phyloP scores from a whole-genome alignment of 208 protist species.

The Plasmodiophora brassicae region DNA sequence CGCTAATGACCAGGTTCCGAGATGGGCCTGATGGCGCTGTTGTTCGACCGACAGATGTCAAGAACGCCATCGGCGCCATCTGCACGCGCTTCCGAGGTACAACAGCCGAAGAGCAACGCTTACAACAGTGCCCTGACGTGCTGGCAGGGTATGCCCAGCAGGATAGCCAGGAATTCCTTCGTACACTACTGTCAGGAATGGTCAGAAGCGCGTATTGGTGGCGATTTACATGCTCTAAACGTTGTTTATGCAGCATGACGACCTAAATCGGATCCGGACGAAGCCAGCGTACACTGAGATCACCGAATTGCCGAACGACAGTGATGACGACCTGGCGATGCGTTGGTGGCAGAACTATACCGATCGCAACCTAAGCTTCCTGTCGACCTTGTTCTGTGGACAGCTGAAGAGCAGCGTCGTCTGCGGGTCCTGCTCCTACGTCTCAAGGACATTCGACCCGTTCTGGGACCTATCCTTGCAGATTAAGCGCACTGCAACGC shows the following conservation, averaged over 20 bases:
- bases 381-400: background rate
- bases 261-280: background rate
- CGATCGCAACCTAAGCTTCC: background rate
- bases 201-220: too few species aligned
- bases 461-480: conserved; percentile 25
- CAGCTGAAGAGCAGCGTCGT: background rate
- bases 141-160: background rate
- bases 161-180: conserved; percentile 25
- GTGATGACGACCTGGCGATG: background rate
- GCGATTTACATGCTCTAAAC: too few species aligned
- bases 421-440: background rate
- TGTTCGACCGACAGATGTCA: background rate
- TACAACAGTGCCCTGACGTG: too few species aligned
- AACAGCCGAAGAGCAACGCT: too few species aligned
- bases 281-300: background rate
- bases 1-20: background rate
- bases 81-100: too few species aligned
- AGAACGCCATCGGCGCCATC: background rate
- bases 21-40: background rate
- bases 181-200: too few species aligned
- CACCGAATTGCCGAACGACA: background rate
- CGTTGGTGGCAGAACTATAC: conserved; percentile 5
- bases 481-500: background rate
- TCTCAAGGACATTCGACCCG: background rate
- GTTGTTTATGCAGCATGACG: too few species aligned